phyloP scores from a whole-genome alignment of 2,329 filamentous ascomycete species.

The Curvularia eragrostidis region DNA sequence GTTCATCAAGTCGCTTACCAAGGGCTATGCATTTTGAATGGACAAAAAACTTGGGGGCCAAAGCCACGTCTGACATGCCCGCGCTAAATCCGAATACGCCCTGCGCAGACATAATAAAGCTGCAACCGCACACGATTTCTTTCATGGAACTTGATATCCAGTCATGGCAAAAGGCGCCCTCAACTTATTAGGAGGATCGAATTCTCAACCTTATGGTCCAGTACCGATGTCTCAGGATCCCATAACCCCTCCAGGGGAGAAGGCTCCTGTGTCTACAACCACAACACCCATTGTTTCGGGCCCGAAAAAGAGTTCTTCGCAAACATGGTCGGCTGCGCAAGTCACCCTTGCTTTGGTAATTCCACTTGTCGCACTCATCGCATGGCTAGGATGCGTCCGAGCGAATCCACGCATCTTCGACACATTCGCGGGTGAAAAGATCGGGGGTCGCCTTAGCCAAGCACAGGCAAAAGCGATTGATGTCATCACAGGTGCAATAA shows the following conservation, averaged over 20 bases:
- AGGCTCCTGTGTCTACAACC: background rate
- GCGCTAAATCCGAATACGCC: background rate
- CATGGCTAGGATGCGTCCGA: slow-evolving; percentile 6
- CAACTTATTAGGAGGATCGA: background rate
- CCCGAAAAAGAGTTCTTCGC: background rate
- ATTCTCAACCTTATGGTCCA: slow-evolving; percentile 3
- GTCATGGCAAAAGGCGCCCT: background rate
- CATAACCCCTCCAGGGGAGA: background rate
- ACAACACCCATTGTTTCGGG: background rate
- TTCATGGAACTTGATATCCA: background rate
- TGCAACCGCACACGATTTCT: background rate
- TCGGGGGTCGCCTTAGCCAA: slow-evolving; percentile 23
- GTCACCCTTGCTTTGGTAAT: slow-evolving; percentile 1
- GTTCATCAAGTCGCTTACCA: background rate
- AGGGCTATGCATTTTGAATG: background rate
- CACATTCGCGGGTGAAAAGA: slow-evolving; percentile 14
- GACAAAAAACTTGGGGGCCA: background rate
- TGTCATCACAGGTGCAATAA: slow-evolving; percentile 20
- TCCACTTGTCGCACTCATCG: slow-evolving; percentile 5
- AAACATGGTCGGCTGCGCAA: slow-evolving; percentile 5
- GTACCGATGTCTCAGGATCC: slow-evolving; percentile 1
- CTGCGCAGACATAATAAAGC: background rate
- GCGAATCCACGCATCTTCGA: slow-evolving; percentile 12
- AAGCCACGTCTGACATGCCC: background rate
- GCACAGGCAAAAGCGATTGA: slow-evolving; percentile 25